Percentiles rank a stretch among this genome's conserved stretches.
These are phyloP conservation scores for Myriosclerotinia scirpicola DNA, from an alignment of 2,329 filamentous ascomycete species.

Conservation along the genomic window DNA sequence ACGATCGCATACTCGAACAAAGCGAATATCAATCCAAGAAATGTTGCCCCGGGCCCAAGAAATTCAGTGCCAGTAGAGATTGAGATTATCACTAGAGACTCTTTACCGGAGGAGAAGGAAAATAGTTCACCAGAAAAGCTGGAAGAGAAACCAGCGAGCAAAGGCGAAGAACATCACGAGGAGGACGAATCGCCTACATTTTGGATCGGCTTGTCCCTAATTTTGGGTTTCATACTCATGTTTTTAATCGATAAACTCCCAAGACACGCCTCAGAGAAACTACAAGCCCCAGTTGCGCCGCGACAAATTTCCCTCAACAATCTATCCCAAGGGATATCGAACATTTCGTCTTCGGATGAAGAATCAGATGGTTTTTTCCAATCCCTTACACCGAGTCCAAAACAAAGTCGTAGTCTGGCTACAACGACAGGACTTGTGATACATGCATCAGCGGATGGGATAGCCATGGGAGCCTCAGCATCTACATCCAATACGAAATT, in stretches of 20 bases:
- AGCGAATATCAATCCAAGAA: slow-evolving; percentile 10
- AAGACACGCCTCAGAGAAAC: slow-evolving; percentile 64
- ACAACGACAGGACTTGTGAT: slow-evolving; percentile 95
- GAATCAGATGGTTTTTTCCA: slow-evolving; percentile 60
- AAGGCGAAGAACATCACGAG: slow-evolving; percentile 38
- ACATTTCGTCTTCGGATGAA: slow-evolving; percentile 47
- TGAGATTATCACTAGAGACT: slow-evolving; percentile 7
- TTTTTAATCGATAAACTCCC: slow-evolving; percentile 90
- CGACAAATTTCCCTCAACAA: slow-evolving; percentile 89
- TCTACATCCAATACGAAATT: slow-evolving; percentile 71
- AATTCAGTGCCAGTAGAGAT: not conserved
- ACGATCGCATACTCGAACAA: slow-evolving; percentile 27
- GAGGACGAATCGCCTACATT: slow-evolving; percentile 58
- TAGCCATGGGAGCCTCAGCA: slow-evolving; percentile 89
- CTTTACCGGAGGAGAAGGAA: slow-evolving; percentile 9
- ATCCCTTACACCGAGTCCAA: slow-evolving; percentile 56
- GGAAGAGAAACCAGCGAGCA: slow-evolving; percentile 18
- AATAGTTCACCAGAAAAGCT: slow-evolving; percentile 18
- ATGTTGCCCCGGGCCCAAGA: not conserved
- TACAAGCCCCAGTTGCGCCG: slow-evolving; percentile 65
- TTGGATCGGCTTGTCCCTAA: slow-evolving; percentile 83
- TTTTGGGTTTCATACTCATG: slow-evolving; percentile 92
- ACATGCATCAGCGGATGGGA: slow-evolving; percentile 91
- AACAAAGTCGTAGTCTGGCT: slow-evolving; percentile 65
- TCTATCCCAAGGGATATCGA: slow-evolving; percentile 55